Evolutionary conservation across 148 eudicot genomes (phyloP).

Genomic region (Chenopodium quinoa): DNA sequence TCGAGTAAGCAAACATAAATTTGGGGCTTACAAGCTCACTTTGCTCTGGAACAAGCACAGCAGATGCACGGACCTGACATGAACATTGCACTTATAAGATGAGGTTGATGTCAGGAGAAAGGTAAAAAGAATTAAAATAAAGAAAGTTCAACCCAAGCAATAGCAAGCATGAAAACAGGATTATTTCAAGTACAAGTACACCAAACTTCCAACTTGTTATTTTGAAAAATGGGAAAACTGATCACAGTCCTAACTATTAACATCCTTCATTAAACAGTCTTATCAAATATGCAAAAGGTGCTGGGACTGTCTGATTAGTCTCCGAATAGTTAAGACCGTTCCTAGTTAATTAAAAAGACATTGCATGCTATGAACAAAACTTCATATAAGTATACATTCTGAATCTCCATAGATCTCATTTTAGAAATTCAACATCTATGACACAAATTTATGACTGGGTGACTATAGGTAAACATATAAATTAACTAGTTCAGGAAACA

Average conservation of each 20-base stretch:
- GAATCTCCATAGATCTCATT: not conserved
- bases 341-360: not conserved
- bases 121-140: not conserved
- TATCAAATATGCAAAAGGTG: too few relatives aligned
- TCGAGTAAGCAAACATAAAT: constrained; percentile 66
- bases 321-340: too few relatives aligned
- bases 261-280: too few relatives aligned
- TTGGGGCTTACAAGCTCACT: constrained; percentile 34
- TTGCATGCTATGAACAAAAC: not conserved
- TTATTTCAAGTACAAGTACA: not conserved
- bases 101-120: not conserved
- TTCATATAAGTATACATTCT: not conserved
- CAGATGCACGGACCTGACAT: constrained; percentile 85
- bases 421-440: not conserved
- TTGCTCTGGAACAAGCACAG: constrained; percentile 74
- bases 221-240: not conserved
- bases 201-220: not conserved
- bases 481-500: not conserved
- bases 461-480: not conserved
- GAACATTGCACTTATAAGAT: not conserved
- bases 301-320: too few relatives aligned
- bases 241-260: too few relatives aligned
- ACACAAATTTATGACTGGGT: too few relatives aligned
- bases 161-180: not conserved
- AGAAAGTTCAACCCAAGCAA: not conserved